A percentile compares a stretch with the other conserved stretches of the same genome.
These are phyloP conservation scores for Vararia minispora DNA, from an alignment of 768 basidiomycete species.

Conservation along the genomic window DNA sequence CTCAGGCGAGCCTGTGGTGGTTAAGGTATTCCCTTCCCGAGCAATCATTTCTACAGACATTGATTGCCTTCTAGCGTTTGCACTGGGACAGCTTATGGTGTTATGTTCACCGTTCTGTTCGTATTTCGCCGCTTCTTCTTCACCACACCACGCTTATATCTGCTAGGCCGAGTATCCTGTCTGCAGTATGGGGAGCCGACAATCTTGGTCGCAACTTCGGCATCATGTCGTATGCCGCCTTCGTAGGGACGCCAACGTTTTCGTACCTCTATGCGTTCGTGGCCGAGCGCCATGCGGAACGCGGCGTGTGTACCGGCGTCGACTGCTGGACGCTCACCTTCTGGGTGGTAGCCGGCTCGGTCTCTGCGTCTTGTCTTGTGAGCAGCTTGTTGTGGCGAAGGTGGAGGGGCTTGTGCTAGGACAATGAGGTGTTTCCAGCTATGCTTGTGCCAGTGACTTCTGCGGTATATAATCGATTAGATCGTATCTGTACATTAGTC, in stretches of 20 bases:
- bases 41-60: conserved; percentile 2
- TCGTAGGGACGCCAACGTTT: conserved; percentile 63
- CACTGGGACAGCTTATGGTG: conserved; percentile 59
- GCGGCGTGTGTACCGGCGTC: conserved; percentile 42
- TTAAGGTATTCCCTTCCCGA: conserved; percentile 40
- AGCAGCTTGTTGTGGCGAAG: conserved; percentile 46
- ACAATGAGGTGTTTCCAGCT: too few species aligned
- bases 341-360: conserved; percentile 30
- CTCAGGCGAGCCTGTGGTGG: conserved; percentile 50
- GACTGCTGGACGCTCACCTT: conserved; percentile 64
- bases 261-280: conserved; percentile 74
- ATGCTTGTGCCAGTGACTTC: too few species aligned
- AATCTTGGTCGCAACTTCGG: conserved; percentile 72
- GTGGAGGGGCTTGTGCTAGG: too few species aligned
- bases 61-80: conserved; percentile 34
- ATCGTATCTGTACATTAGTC: too few species aligned
- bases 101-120: conserved; percentile 60
- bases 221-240: conserved; percentile 61
- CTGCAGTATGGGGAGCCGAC: conserved; percentile 59
- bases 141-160: conserved; percentile 1
- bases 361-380: conserved; percentile 29
- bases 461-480: too few species aligned
- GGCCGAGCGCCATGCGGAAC: conserved; percentile 36
- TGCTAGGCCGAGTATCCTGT: conserved; percentile 55
- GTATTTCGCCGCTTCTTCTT: conserved; percentile 18